Percentiles rank a stretch among this genome's conserved stretches.
Conservation (phyloP, 2,329 filamentous ascomycete species). For the Cercospora zeae-maydis region DNA sequence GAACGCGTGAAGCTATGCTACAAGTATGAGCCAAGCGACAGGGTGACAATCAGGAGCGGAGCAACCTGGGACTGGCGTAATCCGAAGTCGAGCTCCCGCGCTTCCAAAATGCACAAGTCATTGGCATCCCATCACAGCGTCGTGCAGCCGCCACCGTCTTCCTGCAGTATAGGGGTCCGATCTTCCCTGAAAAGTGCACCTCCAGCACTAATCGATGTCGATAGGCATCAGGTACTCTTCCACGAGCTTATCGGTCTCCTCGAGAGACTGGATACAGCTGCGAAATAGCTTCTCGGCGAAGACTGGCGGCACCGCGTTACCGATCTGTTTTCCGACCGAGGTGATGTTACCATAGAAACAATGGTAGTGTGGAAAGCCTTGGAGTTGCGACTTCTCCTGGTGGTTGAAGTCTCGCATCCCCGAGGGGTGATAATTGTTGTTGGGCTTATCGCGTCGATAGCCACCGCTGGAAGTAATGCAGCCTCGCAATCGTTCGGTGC, state of each 20-base stretch:
- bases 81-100: neutral
- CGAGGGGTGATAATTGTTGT: slow-evolving; percentile 59
- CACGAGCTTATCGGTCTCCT: slow-evolving; percentile 16
- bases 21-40: neutral
- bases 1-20: neutral
- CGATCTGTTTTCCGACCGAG: slow-evolving; percentile 61
- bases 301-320: slow-evolving; percentile 66
- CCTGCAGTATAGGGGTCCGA: neutral
- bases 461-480: neutral
- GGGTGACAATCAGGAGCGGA: neutral
- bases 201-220: neutral
- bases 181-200: neutral
- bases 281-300: slow-evolving; percentile 20
- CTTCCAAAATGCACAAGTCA: neutral
- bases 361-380: slow-evolving; percentile 57
- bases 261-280: slow-evolving; percentile 15
- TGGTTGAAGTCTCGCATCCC: slow-evolving; percentile 62
- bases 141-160: neutral
- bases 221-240: neutral
- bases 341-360: slow-evolving; percentile 60
- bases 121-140: neutral
- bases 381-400: slow-evolving; percentile 50
- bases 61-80: neutral
- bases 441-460: neutral
- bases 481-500: neutral